phyloP scores from a whole-genome alignment of 495 filamentous ascomycete genomes.

The Penicillium herquei region DNA sequence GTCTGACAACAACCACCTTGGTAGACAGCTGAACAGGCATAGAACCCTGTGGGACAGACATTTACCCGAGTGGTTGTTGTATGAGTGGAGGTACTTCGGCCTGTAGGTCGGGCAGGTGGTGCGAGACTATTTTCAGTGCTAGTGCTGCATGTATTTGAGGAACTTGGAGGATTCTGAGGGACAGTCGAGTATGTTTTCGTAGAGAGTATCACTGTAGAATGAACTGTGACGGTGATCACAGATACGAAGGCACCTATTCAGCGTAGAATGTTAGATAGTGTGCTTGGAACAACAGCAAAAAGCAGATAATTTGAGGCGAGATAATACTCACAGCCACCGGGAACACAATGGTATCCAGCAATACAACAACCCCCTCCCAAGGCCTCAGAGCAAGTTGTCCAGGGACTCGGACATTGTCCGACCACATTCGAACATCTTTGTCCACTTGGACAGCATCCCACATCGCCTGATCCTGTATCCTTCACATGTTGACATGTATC shows the following conservation, averaged over 20 bases:
- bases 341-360: slow-evolving; percentile 73
- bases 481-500: slow-evolving; percentile 69
- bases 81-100: slow-evolving; percentile 29
- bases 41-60: slow-evolving; percentile 70
- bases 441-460: slow-evolving; percentile 83
- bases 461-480: slow-evolving; percentile 71
- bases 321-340: slow-evolving; percentile 70
- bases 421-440: slow-evolving; percentile 65
- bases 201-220: slow-evolving; percentile 40
- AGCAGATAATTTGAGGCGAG: not conserved
- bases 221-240: slow-evolving; percentile 47
- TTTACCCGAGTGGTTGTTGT: slow-evolving; percentile 18
- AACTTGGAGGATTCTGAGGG: slow-evolving; percentile 29
- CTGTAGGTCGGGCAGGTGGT: slow-evolving; percentile 54
- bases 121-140: slow-evolving; percentile 27
- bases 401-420: slow-evolving; percentile 58
- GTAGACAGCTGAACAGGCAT: slow-evolving; percentile 65
- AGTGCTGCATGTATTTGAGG: slow-evolving; percentile 7
- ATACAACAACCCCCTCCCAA: slow-evolving; percentile 88
- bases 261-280: not conserved
- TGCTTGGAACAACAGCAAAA: too few relatives aligned
- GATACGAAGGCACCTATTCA: slow-evolving; percentile 41
- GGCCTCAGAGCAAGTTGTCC: slow-evolving; percentile 64
- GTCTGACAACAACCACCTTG: slow-evolving; percentile 77
- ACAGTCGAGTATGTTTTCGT: slow-evolving; percentile 39